Base-by-base conservation (phyloP, 1,139 yeast genomes). In the Hyphopichia fennica region DNA sequence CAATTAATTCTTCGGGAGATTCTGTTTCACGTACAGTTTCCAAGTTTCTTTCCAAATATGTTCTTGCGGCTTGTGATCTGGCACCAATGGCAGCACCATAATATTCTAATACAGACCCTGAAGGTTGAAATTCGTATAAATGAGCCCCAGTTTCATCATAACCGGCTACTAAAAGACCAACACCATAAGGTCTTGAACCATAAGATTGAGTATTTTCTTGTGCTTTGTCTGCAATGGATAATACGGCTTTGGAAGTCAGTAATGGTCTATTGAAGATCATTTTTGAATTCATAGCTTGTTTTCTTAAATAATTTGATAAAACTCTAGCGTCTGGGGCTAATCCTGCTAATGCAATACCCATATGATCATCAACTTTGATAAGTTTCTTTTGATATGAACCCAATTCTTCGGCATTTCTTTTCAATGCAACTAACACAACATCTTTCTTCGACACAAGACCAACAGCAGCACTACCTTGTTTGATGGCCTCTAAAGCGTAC, bases 251-350 rank as follows among this genome's bases (percentile, higher is more conserved):
- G 41, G 86, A 81, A 19, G 93, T 82, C 51, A 88, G 85, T 50
- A 95, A 72, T n/a, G 96, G 93, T 56, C 96, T 80, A 66, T 89
- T 86, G 69, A 80, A 93, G 34, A 91, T 83, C 77, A 93, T 78
- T 57, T 82, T 86, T 33, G 95, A 86, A 51, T 86, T 81, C 84
- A 91, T 84, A 38, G 97, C 95, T 61, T 90, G 95, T 57, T 89
- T 91, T 61, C 99, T 82, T 57, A 93, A 74, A 65, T 74, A 91
- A 62, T 90, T 93, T 42, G 96, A 84, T 54, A 89, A 70, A 40
- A 93, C 96, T 52, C 99, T 79, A 23, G 98, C 99, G 63, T 93
- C 99, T 19, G 99, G 98, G 0, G 99, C 97, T 57, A 93, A 79
- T 4, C 99, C 99, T 0, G 99, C 97, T 46, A 95, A 77, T 6